These are phyloP conservation scores for Arabidopsis hybrid DNA, from an alignment of 441 rosid species.

Conservation along the genomic window DNA sequence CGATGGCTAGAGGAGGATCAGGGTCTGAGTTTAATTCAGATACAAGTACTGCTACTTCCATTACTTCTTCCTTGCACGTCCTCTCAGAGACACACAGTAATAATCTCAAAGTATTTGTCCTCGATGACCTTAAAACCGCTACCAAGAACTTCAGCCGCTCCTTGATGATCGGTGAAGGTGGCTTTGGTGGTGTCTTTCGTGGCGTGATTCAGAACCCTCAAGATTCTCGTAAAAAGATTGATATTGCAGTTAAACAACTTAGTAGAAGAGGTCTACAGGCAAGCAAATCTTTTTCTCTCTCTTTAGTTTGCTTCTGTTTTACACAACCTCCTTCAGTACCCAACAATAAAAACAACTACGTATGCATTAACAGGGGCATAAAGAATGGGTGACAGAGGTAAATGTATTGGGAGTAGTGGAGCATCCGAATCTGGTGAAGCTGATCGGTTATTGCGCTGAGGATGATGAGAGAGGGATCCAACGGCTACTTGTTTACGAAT, in stretches of 20 bases:
- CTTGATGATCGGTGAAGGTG: slow-evolving; percentile 78
- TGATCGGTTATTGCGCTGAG: slow-evolving; percentile 76
- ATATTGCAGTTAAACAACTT: slow-evolving; percentile 88
- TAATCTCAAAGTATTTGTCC: slow-evolving; percentile 58
- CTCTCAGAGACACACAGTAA: slow-evolving; percentile 75
- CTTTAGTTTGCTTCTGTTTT: not conserved
- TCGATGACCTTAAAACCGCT: slow-evolving; percentile 61
- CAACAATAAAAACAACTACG: not conserved
- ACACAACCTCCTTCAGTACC: no score
- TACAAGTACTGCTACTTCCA: slow-evolving; percentile 66
- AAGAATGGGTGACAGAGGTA: slow-evolving; percentile 83
- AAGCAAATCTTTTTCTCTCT: slow-evolving; percentile 32
- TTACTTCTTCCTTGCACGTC: slow-evolving; percentile 63
- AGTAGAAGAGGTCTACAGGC: slow-evolving; percentile 89
- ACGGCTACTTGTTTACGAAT: slow-evolving; percentile 69
- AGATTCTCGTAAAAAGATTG: slow-evolving; percentile 62
- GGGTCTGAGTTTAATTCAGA: slow-evolving; percentile 79
- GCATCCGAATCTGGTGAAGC: slow-evolving; percentile 77
- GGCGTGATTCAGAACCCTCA: slow-evolving; percentile 58
- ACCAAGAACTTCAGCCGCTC: slow-evolving; percentile 75
- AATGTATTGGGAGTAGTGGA: slow-evolving; percentile 75
- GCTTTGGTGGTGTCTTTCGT: slow-evolving; percentile 71
- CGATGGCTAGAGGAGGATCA: slow-evolving; percentile 61
- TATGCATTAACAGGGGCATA: slow-evolving; percentile 58
- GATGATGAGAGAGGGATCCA: slow-evolving; percentile 93